Evolutionary conservation across 495 filamentous ascomycete genomes (phyloP), one percentile per base, ranked within the genome.

Genomic region (Cudoniella acicularis): DNA sequence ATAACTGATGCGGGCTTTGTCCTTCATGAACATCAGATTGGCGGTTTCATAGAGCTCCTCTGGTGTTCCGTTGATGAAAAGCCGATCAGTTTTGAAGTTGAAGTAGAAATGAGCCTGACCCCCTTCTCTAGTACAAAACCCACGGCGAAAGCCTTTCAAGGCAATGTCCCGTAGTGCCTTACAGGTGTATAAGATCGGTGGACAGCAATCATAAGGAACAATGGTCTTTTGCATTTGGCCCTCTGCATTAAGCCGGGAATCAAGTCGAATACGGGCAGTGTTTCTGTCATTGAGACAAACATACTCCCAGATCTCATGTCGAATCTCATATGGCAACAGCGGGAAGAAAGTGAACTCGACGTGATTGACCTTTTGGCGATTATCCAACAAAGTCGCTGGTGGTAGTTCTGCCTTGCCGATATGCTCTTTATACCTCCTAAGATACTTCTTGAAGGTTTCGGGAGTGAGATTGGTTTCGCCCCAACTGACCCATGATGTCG

Each of bases 221-320:
- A 49, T 16, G 45, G 13, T 36, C 30, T 36, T 36, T 36, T 36
- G 30, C 6, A 36, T 36, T 36, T 36, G 6, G 6, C 30, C 30
- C 6, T 4, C 30, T 36, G 4, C 13, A 13, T 36, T 36, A 6
- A 6, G 4, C 6, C 30, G 4, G 30, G 4, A 13, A 36, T 36
- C 6, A 36, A 36, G 30, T 36, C 30, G 4, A 4, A 54, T 2
- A 22, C 52, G 42, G 24, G 2, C 11, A 9, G 22, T 24, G 8
- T 13, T 41, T n/a, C 20, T 10, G 3, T 60, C 61, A 9, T 46
- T 26, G 17, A 4, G 21, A 4, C 41, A 21, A 6, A 54, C 62
- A 40, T 42, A 45, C 17, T 49, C 13, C 62, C 62, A 64, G 49
- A 64, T 57, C 21, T 50, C 16, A 20, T 43, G 6, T 18, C 48